A percentile compares a stretch with the other conserved stretches of the same genome.
These are phyloP conservation scores for Grosmannia clavigera DNA, from an alignment of 2,329 filamentous ascomycete species.

Conservation along the genomic window DNA sequence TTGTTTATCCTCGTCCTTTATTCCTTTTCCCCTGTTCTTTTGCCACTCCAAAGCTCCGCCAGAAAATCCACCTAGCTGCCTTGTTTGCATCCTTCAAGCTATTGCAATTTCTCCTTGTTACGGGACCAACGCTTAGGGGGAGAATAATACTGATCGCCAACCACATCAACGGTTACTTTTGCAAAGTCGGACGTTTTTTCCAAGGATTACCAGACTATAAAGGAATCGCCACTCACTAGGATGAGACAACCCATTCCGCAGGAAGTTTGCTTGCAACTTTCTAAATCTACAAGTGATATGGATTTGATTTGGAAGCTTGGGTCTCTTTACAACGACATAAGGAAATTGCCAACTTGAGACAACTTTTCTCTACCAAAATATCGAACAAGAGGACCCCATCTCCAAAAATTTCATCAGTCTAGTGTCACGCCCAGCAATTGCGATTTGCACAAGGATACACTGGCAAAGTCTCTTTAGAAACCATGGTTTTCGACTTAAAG, in stretches of 20 bases:
- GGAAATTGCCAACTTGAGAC: not conserved
- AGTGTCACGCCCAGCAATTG: not conserved
- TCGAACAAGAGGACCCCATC: not conserved
- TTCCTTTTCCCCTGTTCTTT: constrained; percentile 4
- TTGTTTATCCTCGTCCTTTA: constrained; percentile 7
- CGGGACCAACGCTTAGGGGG: not conserved
- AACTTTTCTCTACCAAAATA: not conserved
- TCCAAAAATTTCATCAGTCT: not conserved
- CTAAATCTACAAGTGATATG: no score
- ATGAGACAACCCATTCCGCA: no score
- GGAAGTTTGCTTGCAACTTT: no score
- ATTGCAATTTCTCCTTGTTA: not conserved
- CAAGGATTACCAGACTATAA: not conserved
- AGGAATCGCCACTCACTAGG: no score
- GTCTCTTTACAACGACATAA: not conserved
- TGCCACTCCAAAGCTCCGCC: not conserved
- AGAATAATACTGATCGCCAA: not conserved
- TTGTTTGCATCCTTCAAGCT: not conserved
- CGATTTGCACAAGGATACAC: not conserved
- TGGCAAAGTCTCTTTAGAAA: not conserved
- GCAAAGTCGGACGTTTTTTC: not conserved
- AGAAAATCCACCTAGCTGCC: not conserved
- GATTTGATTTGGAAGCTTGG: not conserved
- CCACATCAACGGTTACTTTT: not conserved
- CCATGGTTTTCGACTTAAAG: constrained; percentile 11